phyloP scores from a whole-genome alignment of 345 rosid species.

The Sisymbrium irio region DNA sequence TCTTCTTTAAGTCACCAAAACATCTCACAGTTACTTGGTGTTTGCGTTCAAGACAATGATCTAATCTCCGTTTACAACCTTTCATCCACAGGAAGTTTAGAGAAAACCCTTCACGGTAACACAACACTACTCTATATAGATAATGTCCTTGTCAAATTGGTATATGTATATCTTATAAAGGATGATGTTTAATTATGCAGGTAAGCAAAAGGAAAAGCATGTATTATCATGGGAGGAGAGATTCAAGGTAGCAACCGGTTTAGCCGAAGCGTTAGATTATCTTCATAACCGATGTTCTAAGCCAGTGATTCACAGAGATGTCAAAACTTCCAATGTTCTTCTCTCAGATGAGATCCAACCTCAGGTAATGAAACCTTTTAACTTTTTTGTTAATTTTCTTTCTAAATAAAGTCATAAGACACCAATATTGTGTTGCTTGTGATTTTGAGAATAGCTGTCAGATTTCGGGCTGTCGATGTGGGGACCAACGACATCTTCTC shows the following conservation, averaged over 20 bases:
- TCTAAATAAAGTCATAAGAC: not conserved
- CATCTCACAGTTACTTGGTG: conserved; percentile 56
- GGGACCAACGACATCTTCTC: conserved; percentile 52
- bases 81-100: conserved; percentile 66
- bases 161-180: not conserved
- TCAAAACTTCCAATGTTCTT: conserved; percentile 87
- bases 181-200: conserved; percentile 15
- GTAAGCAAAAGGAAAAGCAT: conserved; percentile 17
- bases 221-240: conserved; percentile 62
- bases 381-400: not conserved
- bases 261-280: conserved; percentile 72
- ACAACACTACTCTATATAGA: not conserved
- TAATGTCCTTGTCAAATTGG: not conserved
- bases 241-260: conserved; percentile 51
- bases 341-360: conserved; percentile 61
- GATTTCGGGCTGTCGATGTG: conserved; percentile 90
- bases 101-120: conserved; percentile 65
- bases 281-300: conserved; percentile 57
- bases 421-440: not conserved
- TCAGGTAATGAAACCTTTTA: conserved; percentile 44
- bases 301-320: conserved; percentile 81
- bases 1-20: conserved; percentile 60
- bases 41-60: conserved; percentile 50
- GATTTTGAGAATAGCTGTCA: conserved; percentile 47
- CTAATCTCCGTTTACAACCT: conserved; percentile 73